These are phyloP conservation scores for Plantago coronopus DNA, from an alignment of 305 asterid species.

Conservation along the genomic window DNA sequence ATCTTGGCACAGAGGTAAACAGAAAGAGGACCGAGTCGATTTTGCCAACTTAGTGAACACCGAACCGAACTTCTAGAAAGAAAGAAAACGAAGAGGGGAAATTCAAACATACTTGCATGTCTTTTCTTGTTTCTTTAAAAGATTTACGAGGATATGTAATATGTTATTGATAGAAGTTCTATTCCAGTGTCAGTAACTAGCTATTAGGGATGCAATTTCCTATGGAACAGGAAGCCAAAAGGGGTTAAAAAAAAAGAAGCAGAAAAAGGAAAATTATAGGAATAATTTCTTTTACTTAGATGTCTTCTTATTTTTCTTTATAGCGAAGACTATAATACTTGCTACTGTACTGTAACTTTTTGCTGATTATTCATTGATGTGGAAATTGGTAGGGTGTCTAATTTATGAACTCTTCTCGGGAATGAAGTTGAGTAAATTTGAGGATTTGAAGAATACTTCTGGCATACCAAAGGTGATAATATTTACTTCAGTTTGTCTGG, in stretches of 20 bases:
- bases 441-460: constrained; percentile 84
- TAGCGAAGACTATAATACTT: constrained; percentile 14
- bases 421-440: constrained; percentile 73
- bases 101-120: too few relatives aligned
- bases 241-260: neutral
- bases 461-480: constrained; percentile 79
- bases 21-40: too few relatives aligned
- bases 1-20: too few relatives aligned
- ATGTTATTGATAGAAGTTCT: constrained; percentile 15
- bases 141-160: constrained; percentile 13
- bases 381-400: constrained; percentile 72
- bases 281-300: constrained; percentile 2
- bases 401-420: constrained; percentile 96
- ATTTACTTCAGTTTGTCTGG: constrained; percentile 9
- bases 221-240: neutral
- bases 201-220: constrained; percentile 3
- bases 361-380: constrained; percentile 22
- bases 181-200: constrained; percentile 11
- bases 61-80: too few relatives aligned
- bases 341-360: constrained; percentile 13
- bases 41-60: too few relatives aligned
- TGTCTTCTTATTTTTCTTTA: constrained; percentile 1
- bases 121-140: constrained; percentile 9
- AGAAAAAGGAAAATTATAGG: neutral
- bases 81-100: too few relatives aligned